phyloP scores from a whole-genome alignment of 495 filamentous ascomycete species.

The Ascobolus immersus region DNA sequence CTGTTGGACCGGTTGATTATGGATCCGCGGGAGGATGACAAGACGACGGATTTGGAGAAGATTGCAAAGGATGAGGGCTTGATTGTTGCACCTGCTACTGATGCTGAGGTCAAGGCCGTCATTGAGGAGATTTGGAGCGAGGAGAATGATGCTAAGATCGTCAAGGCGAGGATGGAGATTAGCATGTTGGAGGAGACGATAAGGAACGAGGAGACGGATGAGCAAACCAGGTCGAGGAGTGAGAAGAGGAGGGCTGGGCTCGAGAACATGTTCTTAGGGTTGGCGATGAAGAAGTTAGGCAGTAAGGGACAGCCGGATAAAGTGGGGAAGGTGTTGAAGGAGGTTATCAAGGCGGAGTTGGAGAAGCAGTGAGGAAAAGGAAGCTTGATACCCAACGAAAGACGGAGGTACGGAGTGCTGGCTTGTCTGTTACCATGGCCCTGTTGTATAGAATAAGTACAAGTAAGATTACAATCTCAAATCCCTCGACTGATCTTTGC shows the following conservation, averaged over 20 bases:
- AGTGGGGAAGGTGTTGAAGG: slow-evolving; percentile 39
- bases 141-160: slow-evolving; percentile 24
- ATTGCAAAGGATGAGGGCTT: slow-evolving; percentile 42
- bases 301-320: slow-evolving; percentile 50
- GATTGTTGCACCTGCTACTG: slow-evolving; percentile 34
- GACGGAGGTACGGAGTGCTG: too few relatives aligned
- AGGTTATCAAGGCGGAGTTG: slow-evolving; percentile 22
- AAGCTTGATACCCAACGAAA: neutral
- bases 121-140: slow-evolving; percentile 22
- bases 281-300: slow-evolving; percentile 61
- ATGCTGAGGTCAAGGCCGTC: slow-evolving; percentile 32
- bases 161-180: slow-evolving; percentile 41
- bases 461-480: too few relatives aligned
- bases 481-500: too few relatives aligned
- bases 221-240: too few relatives aligned
- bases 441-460: too few relatives aligned
- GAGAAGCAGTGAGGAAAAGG: neutral
- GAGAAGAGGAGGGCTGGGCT: slow-evolving; percentile 41
- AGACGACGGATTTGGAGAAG: slow-evolving; percentile 26
- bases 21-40: slow-evolving; percentile 13
- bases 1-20: slow-evolving; percentile 38
- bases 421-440: too few relatives aligned
- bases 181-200: slow-evolving; percentile 30
- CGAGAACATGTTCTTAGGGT: slow-evolving; percentile 66
- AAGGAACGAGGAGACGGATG: slow-evolving; percentile 42